Conservation (phyloP, 352 stramenopile genomes). For the Phytophthora crassamura region DNA sequence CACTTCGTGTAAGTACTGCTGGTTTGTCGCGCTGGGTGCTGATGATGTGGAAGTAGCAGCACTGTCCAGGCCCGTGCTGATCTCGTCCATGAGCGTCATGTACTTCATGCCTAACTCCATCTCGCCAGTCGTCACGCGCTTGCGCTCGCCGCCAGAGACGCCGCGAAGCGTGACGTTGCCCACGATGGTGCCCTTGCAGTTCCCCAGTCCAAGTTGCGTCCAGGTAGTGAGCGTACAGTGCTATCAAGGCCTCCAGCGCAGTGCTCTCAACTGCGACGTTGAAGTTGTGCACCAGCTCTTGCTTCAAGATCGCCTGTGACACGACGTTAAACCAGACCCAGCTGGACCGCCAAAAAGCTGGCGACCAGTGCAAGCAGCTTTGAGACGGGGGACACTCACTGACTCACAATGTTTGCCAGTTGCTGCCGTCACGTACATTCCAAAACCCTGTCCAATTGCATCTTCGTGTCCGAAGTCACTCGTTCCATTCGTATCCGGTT, state of each 20-base stretch:
- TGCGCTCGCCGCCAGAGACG: constrained; percentile 64
- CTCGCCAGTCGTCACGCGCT: constrained; percentile 76
- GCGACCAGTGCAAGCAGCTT: too few relatives aligned
- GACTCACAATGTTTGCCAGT: too few relatives aligned
- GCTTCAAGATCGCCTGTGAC: too few relatives aligned
- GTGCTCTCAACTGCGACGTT: constrained; percentile 21
- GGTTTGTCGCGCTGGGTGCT: constrained; percentile 34
- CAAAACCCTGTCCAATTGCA: too few relatives aligned
- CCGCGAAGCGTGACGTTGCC: constrained; percentile 43
- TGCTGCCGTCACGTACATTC: too few relatives aligned
- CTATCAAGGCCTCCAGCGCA: constrained; percentile 22
- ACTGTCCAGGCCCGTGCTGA: constrained; percentile 93
- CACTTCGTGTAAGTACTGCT: constrained; percentile 43
- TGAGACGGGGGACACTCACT: too few relatives aligned
- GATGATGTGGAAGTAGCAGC: constrained; percentile 55
- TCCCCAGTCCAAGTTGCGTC: constrained; percentile 52
- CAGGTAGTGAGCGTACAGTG: constrained; percentile 30
- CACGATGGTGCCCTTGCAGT: constrained; percentile 55
- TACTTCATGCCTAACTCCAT: constrained; percentile 90
- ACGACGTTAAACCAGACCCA: too few relatives aligned
- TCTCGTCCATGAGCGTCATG: constrained; percentile 90
- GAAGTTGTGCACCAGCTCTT: constrained; percentile 23
- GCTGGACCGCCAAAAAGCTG: too few relatives aligned
- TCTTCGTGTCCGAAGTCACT: too few relatives aligned
- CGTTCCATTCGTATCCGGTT: too few relatives aligned